phyloP scores from a whole-genome alignment of 805 yeast species.

The Peterozyma xylosa region DNA sequence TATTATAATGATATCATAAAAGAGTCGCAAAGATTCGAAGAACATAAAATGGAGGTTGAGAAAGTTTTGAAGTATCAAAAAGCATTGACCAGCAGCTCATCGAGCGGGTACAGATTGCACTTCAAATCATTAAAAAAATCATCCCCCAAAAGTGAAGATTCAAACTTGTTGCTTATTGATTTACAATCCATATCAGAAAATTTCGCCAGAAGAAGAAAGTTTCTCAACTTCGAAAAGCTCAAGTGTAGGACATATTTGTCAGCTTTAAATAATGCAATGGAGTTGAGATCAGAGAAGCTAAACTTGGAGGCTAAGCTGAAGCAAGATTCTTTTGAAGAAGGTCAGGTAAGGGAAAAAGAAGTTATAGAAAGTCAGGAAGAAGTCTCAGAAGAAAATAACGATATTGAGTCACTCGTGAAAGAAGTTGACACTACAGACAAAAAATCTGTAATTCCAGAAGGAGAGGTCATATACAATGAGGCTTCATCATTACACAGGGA shows the following conservation, averaged over 20 bases:
- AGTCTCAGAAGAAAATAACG: not conserved
- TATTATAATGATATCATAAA: slow-evolving; percentile 20
- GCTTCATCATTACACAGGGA: not conserved
- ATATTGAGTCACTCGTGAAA: not conserved
- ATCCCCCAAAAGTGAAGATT: slow-evolving; percentile 3
- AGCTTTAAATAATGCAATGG: slow-evolving; percentile 38
- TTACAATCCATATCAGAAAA: slow-evolving; percentile 28
- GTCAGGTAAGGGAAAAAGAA: too few species aligned
- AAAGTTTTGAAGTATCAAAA: not conserved
- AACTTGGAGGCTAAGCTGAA: not conserved
- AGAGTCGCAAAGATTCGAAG: not conserved
- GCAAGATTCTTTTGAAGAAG: too few species aligned
- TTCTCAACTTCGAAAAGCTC: slow-evolving; percentile 35
- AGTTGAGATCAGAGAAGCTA: slow-evolving; percentile 29
- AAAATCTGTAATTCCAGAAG: not conserved
- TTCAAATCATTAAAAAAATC: not conserved
- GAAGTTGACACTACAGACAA: not conserved
- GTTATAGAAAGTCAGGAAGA: too few species aligned
- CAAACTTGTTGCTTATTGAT: slow-evolving; percentile 14
- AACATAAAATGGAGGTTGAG: not conserved
- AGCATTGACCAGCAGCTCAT: not conserved
- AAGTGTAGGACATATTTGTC: slow-evolving; percentile 38
- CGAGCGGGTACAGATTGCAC: not conserved
- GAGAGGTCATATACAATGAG: too few species aligned
- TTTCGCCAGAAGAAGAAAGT: slow-evolving; percentile 31